Percentiles rank a stretch among this genome's conserved stretches.
phyloP scores from a whole-genome alignment of 176 grass and related monocot species.

The Tillandsia leiboldiana region DNA sequence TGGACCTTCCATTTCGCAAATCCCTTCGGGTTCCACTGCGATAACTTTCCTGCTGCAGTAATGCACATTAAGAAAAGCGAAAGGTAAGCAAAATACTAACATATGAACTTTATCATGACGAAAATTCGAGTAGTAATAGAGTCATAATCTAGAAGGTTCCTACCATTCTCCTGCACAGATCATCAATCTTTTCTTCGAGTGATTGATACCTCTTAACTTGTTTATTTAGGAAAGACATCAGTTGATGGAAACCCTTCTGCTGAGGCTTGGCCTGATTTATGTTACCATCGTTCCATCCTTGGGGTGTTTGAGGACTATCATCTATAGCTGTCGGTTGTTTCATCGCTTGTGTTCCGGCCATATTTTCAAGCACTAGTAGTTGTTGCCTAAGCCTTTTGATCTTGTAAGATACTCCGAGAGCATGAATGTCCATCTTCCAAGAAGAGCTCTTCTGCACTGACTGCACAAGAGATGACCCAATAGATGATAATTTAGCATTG shows the following conservation, averaged over 20 bases:
- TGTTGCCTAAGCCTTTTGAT: constrained; percentile 91
- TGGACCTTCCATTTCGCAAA: constrained; percentile 6
- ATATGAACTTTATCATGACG: neutral
- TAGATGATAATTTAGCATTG: neutral
- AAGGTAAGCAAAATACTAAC: neutral
- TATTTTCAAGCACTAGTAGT: constrained; percentile 45
- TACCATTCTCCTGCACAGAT: constrained; percentile 69
- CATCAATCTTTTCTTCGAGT: constrained; percentile 71
- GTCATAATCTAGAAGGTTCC: neutral
- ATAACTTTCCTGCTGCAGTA: constrained; percentile 43
- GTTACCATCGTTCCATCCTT: neutral
- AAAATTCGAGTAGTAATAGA: neutral
- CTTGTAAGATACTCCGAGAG: constrained; percentile 81
- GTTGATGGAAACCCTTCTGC: constrained; percentile 29
- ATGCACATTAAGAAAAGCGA: neutral
- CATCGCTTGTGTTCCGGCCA: constrained; percentile 10
- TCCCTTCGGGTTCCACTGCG: constrained; percentile 18
- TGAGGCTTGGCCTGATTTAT: constrained; percentile 21
- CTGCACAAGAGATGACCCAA: constrained; percentile 2
- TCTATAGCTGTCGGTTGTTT: constrained; percentile 19
- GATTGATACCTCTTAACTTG: constrained; percentile 75
- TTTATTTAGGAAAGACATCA: constrained; percentile 55
- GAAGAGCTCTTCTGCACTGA: constrained; percentile 21
- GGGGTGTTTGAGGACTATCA: neutral
- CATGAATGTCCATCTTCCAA: constrained; percentile 67